These are phyloP conservation scores for Psilocybe cyanescens DNA, from an alignment of 768 basidiomycete genomes.

Conservation along the genomic window DNA sequence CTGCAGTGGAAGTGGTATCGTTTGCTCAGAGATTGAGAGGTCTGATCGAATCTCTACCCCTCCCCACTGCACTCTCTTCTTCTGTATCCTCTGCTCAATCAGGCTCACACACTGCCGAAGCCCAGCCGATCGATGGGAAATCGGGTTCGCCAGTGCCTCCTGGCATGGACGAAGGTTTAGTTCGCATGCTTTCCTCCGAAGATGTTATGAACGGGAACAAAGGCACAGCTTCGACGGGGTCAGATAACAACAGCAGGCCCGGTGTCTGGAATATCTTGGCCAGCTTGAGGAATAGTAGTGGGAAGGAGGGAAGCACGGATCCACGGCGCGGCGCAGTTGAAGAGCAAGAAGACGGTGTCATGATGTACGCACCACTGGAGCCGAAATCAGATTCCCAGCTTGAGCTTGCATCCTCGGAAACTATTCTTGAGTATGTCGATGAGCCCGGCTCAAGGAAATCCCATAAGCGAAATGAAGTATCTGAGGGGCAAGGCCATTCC, in stretches of 20 bases:
- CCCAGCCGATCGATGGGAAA: conserved; percentile 25
- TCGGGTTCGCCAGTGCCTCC: conserved; percentile 41
- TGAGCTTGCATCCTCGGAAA: conserved; percentile 69
- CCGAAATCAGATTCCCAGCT: conserved; percentile 66
- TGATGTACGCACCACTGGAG: conserved; percentile 77
- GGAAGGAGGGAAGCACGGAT: conserved; percentile 12
- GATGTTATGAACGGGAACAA: conserved; percentile 61
- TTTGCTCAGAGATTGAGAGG: conserved; percentile 40
- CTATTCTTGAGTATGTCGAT: conserved; percentile 48
- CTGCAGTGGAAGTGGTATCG: conserved; percentile 35
- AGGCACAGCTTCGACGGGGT: background rate
- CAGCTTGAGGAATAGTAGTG: conserved; percentile 35
- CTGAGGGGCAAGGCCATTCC: conserved; percentile 5
- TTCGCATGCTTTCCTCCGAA: conserved; percentile 58
- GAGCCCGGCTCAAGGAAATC: conserved; percentile 27
- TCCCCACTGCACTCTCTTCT: conserved; percentile 28
- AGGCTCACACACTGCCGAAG: conserved; percentile 16
- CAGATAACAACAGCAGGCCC: conserved; percentile 29
- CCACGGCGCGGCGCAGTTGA: conserved; percentile 34
- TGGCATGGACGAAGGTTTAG: conserved; percentile 50
- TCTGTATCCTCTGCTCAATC: conserved; percentile 15
- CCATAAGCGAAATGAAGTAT: background rate
- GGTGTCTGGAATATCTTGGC: conserved; percentile 69
- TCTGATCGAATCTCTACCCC: conserved; percentile 40
- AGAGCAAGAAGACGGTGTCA: conserved; percentile 59